Base-by-base conservation (phyloP, 148 eudicot species). In the Amaranthus cruentus region DNA sequence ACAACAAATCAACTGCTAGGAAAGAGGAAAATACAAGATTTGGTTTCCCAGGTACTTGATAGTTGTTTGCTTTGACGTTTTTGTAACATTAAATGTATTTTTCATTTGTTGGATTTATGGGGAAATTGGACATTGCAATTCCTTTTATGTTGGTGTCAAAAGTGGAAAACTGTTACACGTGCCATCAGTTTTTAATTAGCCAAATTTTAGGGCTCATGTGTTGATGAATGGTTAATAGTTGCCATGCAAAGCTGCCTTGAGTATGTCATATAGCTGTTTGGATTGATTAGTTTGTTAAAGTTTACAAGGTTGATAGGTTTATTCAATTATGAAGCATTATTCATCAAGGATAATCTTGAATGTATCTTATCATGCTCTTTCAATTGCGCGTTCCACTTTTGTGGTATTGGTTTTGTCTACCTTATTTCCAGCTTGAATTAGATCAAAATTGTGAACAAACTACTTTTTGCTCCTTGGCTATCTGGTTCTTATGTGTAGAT, bases 1-100 rank as follows among this genome's bases (percentile, higher is more conserved):
- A 91, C 96, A 55, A 91, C 87, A 80, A 94, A 94, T 78, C 98
- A 91, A 82, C 73, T 91, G 28, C 91, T 89, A 73, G 95, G 98
- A 77, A 94, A 94, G 84, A 83, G 98, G 80, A 91, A 87, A 81
- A 91, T 94, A 73, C 97, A 89, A 69, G 98, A 91, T 86, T 71
- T 94, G 85, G 97, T 89, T 63, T 82, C 98, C 52, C 98, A 94
- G 98, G 98, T 94, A 28, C 74, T 58, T 59, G 46, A 28, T 70
- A 57, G 7, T 66, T 73, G 62, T 15, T 73, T 55, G 53, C 48
- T 61, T 63, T 18, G 51, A 46, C 72, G 3, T 42, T 6, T 60
- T 38, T 44, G 12, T 58, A 54, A 49, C 65, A 21, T 61, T 48
- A 69, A 51, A 51, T 72, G 68, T 6, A 4, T 18, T 46, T 42